Percentiles rank a stretch among this genome's conserved stretches.
Evolutionary conservation across 1,139 yeast species (phyloP).

Genomic region (Meyerozyma elateridarum): DNA sequence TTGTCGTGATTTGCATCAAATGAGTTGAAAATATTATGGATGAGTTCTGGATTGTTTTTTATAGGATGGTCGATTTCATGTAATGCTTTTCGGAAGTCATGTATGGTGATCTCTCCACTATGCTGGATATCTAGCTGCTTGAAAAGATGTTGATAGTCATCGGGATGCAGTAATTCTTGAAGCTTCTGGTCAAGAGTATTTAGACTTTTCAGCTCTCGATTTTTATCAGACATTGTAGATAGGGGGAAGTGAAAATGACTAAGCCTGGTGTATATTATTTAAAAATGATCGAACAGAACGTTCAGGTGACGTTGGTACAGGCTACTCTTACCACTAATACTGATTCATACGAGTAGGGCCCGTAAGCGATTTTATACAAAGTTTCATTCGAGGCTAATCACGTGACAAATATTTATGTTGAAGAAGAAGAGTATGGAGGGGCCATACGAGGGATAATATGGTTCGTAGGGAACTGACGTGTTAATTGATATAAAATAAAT

Average conservation of each 20-base stretch:
- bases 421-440: no score
- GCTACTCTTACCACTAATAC: no score
- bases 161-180: slow-evolving; percentile 9
- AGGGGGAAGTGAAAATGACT: no score
- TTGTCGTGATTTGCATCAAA: slow-evolving; percentile 57
- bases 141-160: slow-evolving; percentile 28
- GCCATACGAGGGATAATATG: no score
- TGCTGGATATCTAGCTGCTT: slow-evolving; percentile 47
- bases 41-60: slow-evolving; percentile 57
- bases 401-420: background rate
- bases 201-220: no score
- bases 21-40: slow-evolving; percentile 48
- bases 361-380: slow-evolving; percentile 1
- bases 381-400: slow-evolving; percentile 1
- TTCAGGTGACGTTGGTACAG: no score
- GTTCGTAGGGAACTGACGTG: no score
- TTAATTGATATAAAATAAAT: no score
- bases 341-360: slow-evolving; percentile 1
- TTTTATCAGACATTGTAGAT: no score
- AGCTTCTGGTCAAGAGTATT: slow-evolving; percentile 1
- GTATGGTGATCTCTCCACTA: slow-evolving; percentile 52
- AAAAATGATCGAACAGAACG: no score
- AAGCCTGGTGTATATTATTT: no score
- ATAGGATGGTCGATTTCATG: slow-evolving; percentile 58
- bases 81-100: slow-evolving; percentile 54